Evolutionary conservation across 2,329 filamentous ascomycete species (phyloP).

Genomic region (Claviceps cyperi): DNA sequence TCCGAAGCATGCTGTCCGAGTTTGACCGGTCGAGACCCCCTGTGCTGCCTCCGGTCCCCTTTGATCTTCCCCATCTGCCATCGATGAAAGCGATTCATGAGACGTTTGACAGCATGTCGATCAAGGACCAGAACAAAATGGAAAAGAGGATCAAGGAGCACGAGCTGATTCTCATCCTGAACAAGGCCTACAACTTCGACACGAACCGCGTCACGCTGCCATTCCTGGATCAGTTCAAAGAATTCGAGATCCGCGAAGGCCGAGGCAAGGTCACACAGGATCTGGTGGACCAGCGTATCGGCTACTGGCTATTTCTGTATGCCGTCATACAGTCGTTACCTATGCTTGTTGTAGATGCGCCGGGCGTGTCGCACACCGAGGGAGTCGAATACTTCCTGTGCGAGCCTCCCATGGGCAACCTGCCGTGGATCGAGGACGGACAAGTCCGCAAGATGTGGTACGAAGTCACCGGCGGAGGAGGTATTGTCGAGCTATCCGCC

Average conservation of each 20-base stretch:
- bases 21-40: slow-evolving; percentile 83
- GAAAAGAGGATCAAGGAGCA: slow-evolving; percentile 61
- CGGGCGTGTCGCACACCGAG: slow-evolving; percentile 51
- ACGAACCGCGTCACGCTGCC: slow-evolving; percentile 41
- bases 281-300: slow-evolving; percentile 54
- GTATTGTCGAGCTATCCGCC: slow-evolving; percentile 42
- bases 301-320: slow-evolving; percentile 73
- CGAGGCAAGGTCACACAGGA: slow-evolving; percentile 50
- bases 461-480: slow-evolving; percentile 50
- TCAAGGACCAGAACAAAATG: slow-evolving; percentile 62
- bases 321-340: slow-evolving; percentile 63
- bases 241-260: slow-evolving; percentile 56
- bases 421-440: slow-evolving; percentile 57
- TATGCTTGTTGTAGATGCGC: slow-evolving; percentile 63
- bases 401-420: slow-evolving; percentile 55
- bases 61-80: slow-evolving; percentile 70
- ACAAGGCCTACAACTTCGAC: slow-evolving; percentile 68
- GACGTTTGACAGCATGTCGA: slow-evolving; percentile 47
- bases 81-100: slow-evolving; percentile 49
- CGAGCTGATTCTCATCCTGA: slow-evolving; percentile 63
- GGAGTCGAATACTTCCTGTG: slow-evolving; percentile 74
- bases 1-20: slow-evolving; percentile 70
- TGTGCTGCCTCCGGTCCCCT: slow-evolving; percentile 80
- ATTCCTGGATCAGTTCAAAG: slow-evolving; percentile 55
- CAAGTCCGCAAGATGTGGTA: slow-evolving; percentile 59